phyloP scores from a whole-genome alignment of 2,329 filamentous ascomycete genomes.

The Ilyonectria mors-panacis region DNA sequence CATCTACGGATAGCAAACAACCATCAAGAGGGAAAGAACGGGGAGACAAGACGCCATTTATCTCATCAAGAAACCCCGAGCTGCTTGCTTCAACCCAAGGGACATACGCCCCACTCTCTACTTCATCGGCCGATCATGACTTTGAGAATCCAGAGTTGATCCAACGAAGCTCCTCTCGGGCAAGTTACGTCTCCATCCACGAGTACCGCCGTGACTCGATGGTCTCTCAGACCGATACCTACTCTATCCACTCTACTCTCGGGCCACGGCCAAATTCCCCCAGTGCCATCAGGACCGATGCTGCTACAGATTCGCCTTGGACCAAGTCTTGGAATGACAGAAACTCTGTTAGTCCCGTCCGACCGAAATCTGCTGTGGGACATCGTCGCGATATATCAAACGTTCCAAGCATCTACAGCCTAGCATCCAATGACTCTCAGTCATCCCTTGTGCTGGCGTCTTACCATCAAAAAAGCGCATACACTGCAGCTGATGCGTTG shows the following conservation, averaged over 20 bases:
- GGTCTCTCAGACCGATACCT: conserved; percentile 70
- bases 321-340: conserved; percentile 35
- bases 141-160: conserved; percentile 48
- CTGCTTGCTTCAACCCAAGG: conserved; percentile 26
- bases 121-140: conserved; percentile 24
- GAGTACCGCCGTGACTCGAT: conserved; percentile 68
- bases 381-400: conserved; percentile 51
- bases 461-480: conserved; percentile 64
- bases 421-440: conserved; percentile 70
- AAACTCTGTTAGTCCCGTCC: conserved; percentile 32
- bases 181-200: conserved; percentile 66
- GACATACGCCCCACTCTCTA: conserved; percentile 2
- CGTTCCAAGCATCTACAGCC: conserved; percentile 72
- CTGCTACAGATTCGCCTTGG: conserved; percentile 42
- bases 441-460: conserved; percentile 67
- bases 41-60: conserved; percentile 22
- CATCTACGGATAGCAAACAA: conserved; percentile 44
- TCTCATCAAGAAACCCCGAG: conserved; percentile 31
- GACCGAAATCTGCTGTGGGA: conserved; percentile 41
- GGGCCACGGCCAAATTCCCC: conserved; percentile 63
- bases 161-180: conserved; percentile 59
- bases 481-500: conserved; percentile 64
- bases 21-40: conserved; percentile 46
- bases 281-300: conserved; percentile 47
- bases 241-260: conserved; percentile 65